Base-by-base conservation (phyloP, 2,329 filamentous ascomycete species). In the Zymoseptoria ardabiliae region DNA sequence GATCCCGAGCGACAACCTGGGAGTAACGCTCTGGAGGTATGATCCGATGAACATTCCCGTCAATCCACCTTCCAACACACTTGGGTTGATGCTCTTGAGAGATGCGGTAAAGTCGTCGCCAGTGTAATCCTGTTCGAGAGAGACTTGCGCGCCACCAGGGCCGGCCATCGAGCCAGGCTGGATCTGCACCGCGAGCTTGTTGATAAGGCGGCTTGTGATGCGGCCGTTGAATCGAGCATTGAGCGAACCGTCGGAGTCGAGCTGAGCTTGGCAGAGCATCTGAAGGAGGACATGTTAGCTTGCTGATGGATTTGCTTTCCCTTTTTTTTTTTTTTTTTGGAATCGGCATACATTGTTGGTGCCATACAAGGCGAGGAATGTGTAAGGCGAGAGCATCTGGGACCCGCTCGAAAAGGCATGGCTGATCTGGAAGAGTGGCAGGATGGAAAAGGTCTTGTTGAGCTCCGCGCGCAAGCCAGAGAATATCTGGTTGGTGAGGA, bases 401-500 rank as follows among this genome's bases (percentile, higher is more conserved):
- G 84, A 84, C 69, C 94, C 93, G 85, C 97, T 90, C 58, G 93
- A 88, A 76, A 99, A 94, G 69, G 94, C 90, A 79, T 99, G 94
- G 66, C 93, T 97, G 69, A 97, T 89, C 78, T 97, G 93, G 82
- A 99, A 99, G 68, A 97, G 81, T 60, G 94, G 94, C 59, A 87
- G 85, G 75, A 96, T 85, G 82, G 91, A 94, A 79, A 97, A 96
- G 73, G 91, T 87, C 82, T 97, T 97, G 74, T 91, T 97, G 74
- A 97, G 81, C 77, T 99, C 94, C 75, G 93, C 95, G 74, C 93
- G 90, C 75, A 99, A 84, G 71, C 94, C 94, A 51, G 90, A 89
- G 81, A 99, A 97, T 86, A 94, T 95, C 76, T 91, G 89, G 81
- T 97, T 96, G 79, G 88, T 94, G 71, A 97, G 85, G 74, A 97